Evolutionary conservation across 2,329 filamentous ascomycete genomes (phyloP), one percentile per base, ranked within the genome.

Genomic region (Tolypocladium tundrense): DNA sequence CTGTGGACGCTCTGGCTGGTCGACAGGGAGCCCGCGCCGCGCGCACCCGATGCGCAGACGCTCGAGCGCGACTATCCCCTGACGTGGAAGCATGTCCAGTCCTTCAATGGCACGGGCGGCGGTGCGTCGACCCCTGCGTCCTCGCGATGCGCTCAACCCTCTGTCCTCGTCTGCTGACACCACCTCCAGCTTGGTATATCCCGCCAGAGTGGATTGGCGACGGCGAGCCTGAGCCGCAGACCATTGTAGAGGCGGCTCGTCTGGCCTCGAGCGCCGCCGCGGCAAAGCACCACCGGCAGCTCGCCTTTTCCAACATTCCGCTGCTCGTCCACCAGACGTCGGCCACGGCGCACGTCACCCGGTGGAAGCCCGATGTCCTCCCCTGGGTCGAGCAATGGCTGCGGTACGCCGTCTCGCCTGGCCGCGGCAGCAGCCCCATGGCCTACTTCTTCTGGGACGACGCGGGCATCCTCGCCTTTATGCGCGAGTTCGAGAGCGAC

Each of bases 361-460:
- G 55, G 19, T 59, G 64, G 63, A 64, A 65, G 27, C 43, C 57
- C 31, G 52, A 61, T 10, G 42, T 66, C 6, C 54, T 66, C 5
- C 55, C 57, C 13, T 66, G 61, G 52, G 57, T 66, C 27, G 64
- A 66, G 57, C 58, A 58, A 52, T 66, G 65, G 64, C 62, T 66
- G 27, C 53, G 41, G 14, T 60, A 61, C 52, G 52, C 61, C 27
- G 40, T 61, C 1, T 42, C 58, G 31, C 37, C 58, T 27, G 54
- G 60, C 11, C 55, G 3, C 24, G 24, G 41, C 8, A 56, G 35
- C 37, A 50, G 56, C 10, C 54, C 60, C 39, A 66, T 66, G 64
- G 63, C 65, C 16, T 66, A 66, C 40, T 64, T 66, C 40, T 63
- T 65, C 55, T 66, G 65, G 65, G 57, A 60, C 11, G 62, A 66